Evolutionary conservation across 2,329 filamentous ascomycete species (phyloP).

Genomic region (Tolypocladium album): DNA sequence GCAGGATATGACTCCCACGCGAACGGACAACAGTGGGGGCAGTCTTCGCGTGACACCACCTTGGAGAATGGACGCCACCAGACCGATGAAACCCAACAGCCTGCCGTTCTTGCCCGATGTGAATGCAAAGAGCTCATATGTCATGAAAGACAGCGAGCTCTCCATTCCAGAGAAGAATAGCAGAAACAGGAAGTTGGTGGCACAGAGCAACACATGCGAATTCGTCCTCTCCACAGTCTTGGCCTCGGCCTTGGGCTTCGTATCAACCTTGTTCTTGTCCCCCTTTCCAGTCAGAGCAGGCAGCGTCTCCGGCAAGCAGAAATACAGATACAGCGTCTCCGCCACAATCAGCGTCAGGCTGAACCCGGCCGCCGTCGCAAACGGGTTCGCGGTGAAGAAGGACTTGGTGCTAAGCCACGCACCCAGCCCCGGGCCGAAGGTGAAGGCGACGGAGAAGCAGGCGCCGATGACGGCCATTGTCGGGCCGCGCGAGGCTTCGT

Average conservation of each 20-base stretch:
- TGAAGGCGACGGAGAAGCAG: constrained; percentile 96
- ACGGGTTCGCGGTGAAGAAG: constrained; percentile 77
- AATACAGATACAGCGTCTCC: constrained; percentile 83
- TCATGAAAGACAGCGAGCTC: constrained; percentile 95
- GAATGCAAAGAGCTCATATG: constrained; percentile 84
- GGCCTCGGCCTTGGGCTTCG: constrained; percentile 11
- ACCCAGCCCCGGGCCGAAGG: constrained; percentile 85
- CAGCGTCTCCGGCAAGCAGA: constrained; percentile 76
- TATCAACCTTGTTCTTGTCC: constrained; percentile 14
- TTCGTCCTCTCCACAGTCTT: constrained; percentile 53
- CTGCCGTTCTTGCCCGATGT: constrained; percentile 70
- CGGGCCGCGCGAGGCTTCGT: constrained; percentile 69
- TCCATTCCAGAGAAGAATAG: constrained; percentile 98
- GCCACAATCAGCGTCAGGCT: constrained; percentile 73
- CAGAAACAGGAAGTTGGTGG: constrained; percentile 81
- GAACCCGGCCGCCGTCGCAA: constrained; percentile 83
- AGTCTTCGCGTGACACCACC: constrained; percentile 82
- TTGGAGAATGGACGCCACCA: constrained; percentile 86
- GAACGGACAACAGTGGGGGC: constrained; percentile 69
- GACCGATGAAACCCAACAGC: constrained; percentile 80
- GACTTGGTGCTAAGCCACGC: constrained; percentile 73
- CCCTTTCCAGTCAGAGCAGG: constrained; percentile 39
- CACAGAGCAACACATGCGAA: constrained; percentile 70
- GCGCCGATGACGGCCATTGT: constrained; percentile 96
- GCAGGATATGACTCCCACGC: constrained; percentile 68